These are phyloP conservation scores for Thermothelomyces thermophilus DNA, from an alignment of 2,329 filamentous ascomycete genomes.

Conservation along the genomic window DNA sequence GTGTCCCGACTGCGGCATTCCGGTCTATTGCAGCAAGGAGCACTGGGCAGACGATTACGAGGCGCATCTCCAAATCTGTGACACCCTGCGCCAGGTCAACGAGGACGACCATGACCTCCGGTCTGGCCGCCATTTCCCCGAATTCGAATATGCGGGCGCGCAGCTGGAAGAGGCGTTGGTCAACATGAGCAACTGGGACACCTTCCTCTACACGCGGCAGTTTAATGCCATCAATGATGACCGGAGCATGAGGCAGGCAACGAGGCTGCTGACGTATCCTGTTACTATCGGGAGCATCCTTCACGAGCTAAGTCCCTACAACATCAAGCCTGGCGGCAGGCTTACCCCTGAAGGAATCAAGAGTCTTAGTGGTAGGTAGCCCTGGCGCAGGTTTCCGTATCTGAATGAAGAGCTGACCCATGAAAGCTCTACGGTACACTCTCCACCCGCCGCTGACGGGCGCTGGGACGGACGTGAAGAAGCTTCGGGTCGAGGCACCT, in stretches of 20 bases:
- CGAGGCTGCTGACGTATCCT: constrained; percentile 87
- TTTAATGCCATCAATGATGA: constrained; percentile 89
- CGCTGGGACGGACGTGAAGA: constrained; percentile 65
- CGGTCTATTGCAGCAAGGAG: constrained; percentile 86
- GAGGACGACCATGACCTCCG: constrained; percentile 95
- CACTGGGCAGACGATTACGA: constrained; percentile 98
- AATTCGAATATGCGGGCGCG: constrained; percentile 83
- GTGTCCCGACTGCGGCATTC: constrained; percentile 91
- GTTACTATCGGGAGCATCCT: constrained; percentile 85
- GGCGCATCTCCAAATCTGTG: constrained; percentile 84
- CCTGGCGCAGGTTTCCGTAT: neutral
- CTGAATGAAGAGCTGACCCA: constrained; percentile 4
- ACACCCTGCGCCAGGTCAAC: constrained; percentile 85
- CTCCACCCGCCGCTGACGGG: constrained; percentile 81
- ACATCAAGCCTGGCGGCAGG: constrained; percentile 64
- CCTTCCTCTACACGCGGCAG: constrained; percentile 85
- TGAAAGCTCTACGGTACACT: constrained; percentile 80
- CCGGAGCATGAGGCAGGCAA: constrained; percentile 85
- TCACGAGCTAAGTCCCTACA: constrained; percentile 92
- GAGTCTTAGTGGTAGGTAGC: constrained; percentile 75
- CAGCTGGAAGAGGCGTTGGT: constrained; percentile 89
- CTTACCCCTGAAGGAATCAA: constrained; percentile 85
- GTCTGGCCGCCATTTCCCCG: constrained; percentile 84
- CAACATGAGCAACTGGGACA: constrained; percentile 99
- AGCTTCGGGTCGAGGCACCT: constrained; percentile 75